These are phyloP conservation scores for Plicaturopsis crispa DNA, from an alignment of 768 basidiomycete species.

Conservation along the genomic window DNA sequence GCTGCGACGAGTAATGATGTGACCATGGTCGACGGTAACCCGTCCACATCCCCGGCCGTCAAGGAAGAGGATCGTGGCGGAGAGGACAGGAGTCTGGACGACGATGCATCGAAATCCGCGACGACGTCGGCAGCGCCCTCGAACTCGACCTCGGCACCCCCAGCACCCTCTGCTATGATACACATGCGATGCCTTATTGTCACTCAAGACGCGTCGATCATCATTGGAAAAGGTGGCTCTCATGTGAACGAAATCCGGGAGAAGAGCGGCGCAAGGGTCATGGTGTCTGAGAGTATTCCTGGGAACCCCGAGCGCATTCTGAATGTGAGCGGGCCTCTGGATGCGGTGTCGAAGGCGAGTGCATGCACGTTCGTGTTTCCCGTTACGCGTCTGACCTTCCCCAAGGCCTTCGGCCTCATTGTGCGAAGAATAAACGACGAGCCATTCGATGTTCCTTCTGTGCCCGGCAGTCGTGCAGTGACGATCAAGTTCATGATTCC, in stretches of 20 bases:
- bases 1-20: constrained; percentile 44
- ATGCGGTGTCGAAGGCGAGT: constrained; percentile 90
- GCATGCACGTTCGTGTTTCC: constrained; percentile 1
- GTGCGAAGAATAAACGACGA: constrained; percentile 99
- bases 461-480: constrained; percentile 95
- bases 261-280: constrained; percentile 92
- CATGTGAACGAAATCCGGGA: constrained; percentile 99
- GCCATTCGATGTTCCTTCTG: constrained; percentile 95
- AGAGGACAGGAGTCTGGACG: constrained; percentile 20
- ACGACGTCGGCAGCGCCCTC: constrained; percentile 44
- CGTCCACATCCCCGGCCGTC: constrained; percentile 33
- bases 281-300: constrained; percentile 97
- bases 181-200: constrained; percentile 98
- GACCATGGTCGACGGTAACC: constrained; percentile 47
- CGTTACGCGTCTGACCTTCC: not conserved
- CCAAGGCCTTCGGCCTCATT: constrained; percentile 94
- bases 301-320: constrained; percentile 99
- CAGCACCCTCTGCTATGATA: constrained; percentile 75
- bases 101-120: constrained; percentile 30
- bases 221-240: constrained; percentile 92
- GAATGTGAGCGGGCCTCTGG: constrained; percentile 92
- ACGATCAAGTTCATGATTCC: constrained; percentile 99
- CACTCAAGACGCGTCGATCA: constrained; percentile 98
- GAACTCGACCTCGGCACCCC: constrained; percentile 33
- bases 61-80: constrained; percentile 33